Evolutionary conservation across 768 basidiomycete genomes (phyloP).

Genomic region (Trametes maxima): DNA sequence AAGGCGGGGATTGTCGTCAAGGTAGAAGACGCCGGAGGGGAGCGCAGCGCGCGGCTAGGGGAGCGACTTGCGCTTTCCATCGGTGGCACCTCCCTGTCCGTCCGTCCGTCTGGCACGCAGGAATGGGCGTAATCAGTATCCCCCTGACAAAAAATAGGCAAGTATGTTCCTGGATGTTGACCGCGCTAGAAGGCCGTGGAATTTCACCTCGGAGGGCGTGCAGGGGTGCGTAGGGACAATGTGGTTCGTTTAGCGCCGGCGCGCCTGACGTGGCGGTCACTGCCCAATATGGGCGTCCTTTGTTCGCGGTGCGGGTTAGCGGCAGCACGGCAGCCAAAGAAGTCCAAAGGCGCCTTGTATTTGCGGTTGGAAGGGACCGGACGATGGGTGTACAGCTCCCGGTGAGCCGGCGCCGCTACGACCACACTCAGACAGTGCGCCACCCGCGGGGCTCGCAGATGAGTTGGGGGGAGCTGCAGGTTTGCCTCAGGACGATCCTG

Average conservation of each 20-base stretch:
- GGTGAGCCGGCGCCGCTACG: constrained; percentile 1
- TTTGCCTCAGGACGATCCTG: constrained; percentile 8
- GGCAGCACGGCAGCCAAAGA: neutral
- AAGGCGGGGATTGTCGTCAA: constrained; percentile 8
- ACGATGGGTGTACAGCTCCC: neutral
- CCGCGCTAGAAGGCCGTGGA: neutral
- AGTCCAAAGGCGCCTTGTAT: neutral
- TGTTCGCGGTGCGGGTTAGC: neutral
- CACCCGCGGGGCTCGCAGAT: neutral
- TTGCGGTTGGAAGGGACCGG: neutral
- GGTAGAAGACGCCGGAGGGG: constrained; percentile 10
- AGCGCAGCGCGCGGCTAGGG: neutral
- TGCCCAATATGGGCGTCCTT: neutral
- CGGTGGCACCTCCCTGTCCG: neutral
- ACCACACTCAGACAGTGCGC: constrained; percentile 7
- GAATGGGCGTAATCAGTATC: too few relatives aligned
- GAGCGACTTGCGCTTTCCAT: neutral
- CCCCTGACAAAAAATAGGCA: neutral
- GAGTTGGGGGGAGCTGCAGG: neutral
- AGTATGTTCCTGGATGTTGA: neutral
- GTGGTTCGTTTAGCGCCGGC: neutral
- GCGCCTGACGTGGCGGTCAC: neutral
- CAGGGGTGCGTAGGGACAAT: neutral
- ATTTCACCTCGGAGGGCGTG: constrained; percentile 5
- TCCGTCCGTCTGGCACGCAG: too few relatives aligned